Evolutionary conservation across 202 grass and related monocot genomes (phyloP), one percentile per base, ranked within the genome.

Genomic region (Elaeis oleifera): DNA sequence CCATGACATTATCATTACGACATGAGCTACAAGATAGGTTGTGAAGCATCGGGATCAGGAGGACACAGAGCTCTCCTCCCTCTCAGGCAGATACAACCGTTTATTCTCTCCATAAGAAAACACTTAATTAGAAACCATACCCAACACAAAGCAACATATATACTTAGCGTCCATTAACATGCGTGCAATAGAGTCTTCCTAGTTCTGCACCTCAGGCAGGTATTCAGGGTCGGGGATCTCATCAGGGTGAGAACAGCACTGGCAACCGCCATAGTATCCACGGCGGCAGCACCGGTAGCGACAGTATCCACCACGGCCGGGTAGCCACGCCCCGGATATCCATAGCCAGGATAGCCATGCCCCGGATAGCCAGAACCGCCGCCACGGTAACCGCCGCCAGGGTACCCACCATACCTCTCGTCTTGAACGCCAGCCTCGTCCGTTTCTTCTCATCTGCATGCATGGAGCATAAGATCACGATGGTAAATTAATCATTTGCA

Each of bases 181-280:
- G 27, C 4, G 0, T 27, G 26, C 26, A 6, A 31, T 31, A 4
- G 1, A 1, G 28, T 31, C 28, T 31, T 31, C 28, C 62, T 75
- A 90, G 79, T 83, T 82, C 27, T 85, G 70, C 24, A 55, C 61
- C 71, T 84, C 73, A 4, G 82, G 82, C 61, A 79, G 53, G 73
- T 85, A 85, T 75, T 79, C 74, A 24, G 68, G 23, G 56, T 90
- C 67, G 19, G 73, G 88, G 7, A 83, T 67, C 26, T 90, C 83
- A 53, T 80, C 56, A 23, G 79, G 56, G 22, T 27, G 51, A 54
- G 56, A 1, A 70, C 88, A 90, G 77, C 88, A 87, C 2, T 9
- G 14, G 62, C 83, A 87, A 3, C 78, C 71, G 1, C 74, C 71
- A 21, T 21, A 48, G 62, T 66, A 66, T 4, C 79, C 79, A n/a